These are phyloP conservation scores for Guadua angustifolia DNA, from an alignment of 176 grass and related monocot species.

Conservation along the genomic window DNA sequence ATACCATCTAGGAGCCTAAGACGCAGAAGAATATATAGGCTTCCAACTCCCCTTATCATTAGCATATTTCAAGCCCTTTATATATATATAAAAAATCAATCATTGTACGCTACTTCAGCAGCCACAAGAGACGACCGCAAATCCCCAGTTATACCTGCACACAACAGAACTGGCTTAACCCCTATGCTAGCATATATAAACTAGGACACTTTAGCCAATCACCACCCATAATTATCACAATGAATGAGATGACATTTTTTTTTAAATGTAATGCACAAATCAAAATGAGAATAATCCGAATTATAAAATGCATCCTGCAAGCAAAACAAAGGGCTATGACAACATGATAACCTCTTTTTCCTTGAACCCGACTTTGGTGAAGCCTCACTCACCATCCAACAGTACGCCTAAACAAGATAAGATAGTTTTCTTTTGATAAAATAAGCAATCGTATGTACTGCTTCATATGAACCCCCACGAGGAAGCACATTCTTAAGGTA, in stretches of 20 bases:
- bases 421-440: slow-evolving; percentile 17
- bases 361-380: slow-evolving; percentile 26
- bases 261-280: background rate
- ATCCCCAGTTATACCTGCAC: slow-evolving; percentile 37
- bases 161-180: slow-evolving; percentile 12
- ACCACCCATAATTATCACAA: slow-evolving; percentile 29
- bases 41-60: background rate
- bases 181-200: slow-evolving; percentile 20
- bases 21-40: background rate
- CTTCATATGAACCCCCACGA: background rate
- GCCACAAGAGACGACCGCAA: no score
- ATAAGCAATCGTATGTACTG: background rate
- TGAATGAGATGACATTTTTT: background rate
- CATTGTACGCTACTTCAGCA: no score
- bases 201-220: slow-evolving; percentile 20
- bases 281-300: background rate
- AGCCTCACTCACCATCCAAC: background rate
- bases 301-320: slow-evolving; percentile 2
- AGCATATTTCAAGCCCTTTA: slow-evolving; percentile 4
- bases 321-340: slow-evolving; percentile 12
- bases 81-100: no score
- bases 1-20: background rate
- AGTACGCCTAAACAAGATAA: slow-evolving; percentile 1
- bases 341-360: background rate
- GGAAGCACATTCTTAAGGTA: background rate